Percentiles rank a stretch among this genome's conserved stretches.
Evolutionary conservation across 2,329 filamentous ascomycete genomes (phyloP).

Genomic region (Aureobasidium sp.): DNA sequence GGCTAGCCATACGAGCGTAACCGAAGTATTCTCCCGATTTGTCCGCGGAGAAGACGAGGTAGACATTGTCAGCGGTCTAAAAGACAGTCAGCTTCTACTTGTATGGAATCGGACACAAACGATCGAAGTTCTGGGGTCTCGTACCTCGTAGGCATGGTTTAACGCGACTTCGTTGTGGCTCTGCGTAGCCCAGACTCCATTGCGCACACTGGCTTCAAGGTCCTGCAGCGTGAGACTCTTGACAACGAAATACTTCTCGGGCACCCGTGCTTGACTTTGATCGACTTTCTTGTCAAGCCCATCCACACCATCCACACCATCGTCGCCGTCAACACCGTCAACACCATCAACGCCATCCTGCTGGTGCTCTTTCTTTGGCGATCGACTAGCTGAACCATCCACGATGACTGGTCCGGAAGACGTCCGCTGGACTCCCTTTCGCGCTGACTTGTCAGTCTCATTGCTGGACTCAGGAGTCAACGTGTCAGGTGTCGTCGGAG

Average conservation of each 20-base stretch:
- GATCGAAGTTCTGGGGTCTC: not conserved
- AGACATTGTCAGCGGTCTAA: slow-evolving; percentile 73
- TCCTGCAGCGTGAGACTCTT: slow-evolving; percentile 91
- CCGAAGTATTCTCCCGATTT: slow-evolving; percentile 97
- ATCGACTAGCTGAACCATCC: not conserved
- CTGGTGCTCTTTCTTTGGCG: not conserved
- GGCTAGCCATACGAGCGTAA: slow-evolving; percentile 81
- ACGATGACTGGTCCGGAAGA: not conserved
- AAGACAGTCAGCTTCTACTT: not conserved
- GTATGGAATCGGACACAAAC: too few relatives aligned
- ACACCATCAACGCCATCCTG: not conserved
- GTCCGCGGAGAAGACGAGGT: slow-evolving; percentile 90
- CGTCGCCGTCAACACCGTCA: not conserved
- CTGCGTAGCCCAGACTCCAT: slow-evolving; percentile 89
- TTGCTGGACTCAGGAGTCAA: not conserved
- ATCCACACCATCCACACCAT: not conserved
- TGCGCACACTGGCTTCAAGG: slow-evolving; percentile 77
- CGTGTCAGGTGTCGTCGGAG: not conserved
- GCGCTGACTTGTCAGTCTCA: not conserved
- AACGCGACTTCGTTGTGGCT: slow-evolving; percentile 81
- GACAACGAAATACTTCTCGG: slow-evolving; percentile 80
- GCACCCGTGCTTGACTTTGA: slow-evolving; percentile 26
- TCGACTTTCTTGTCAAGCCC: not conserved
- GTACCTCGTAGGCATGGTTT: slow-evolving; percentile 74
- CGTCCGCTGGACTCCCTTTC: not conserved